Conservation (phyloP, 495 filamentous ascomycete genomes). For the Astrothelium subdiscretum region DNA sequence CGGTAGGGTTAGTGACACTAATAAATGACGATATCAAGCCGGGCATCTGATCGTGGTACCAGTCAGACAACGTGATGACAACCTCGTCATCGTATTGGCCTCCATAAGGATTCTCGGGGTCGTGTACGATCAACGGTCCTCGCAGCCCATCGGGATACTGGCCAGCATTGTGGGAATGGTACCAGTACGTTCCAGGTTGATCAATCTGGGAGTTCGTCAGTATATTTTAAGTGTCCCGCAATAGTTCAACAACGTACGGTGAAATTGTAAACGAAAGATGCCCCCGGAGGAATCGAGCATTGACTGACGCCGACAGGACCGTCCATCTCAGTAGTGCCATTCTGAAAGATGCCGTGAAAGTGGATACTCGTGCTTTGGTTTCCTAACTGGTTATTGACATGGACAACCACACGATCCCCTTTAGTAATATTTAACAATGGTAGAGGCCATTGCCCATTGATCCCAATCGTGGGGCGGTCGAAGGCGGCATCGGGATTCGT, state of each 20-base stretch:
- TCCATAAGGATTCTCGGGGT: slow-evolving; percentile 47
- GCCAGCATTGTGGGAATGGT: slow-evolving; percentile 56
- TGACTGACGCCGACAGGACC: slow-evolving; percentile 58
- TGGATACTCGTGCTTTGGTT: slow-evolving; percentile 61
- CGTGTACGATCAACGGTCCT: slow-evolving; percentile 60
- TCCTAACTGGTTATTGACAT: slow-evolving; percentile 60
- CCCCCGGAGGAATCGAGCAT: slow-evolving; percentile 54
- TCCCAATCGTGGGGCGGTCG: slow-evolving; percentile 58
- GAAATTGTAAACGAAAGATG: slow-evolving; percentile 63
- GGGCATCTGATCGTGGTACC: slow-evolving; percentile 41
- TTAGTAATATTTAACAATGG: slow-evolving; percentile 56
- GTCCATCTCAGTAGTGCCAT: slow-evolving; percentile 61
- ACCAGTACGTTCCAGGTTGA: slow-evolving; percentile 74
- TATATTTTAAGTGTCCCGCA: no score
- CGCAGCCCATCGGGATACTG: slow-evolving; percentile 71
- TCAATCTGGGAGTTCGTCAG: slow-evolving; percentile 33
- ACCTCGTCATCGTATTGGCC: slow-evolving; percentile 57
- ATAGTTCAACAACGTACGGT: slow-evolving; percentile 37
- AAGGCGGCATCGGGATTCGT: slow-evolving; percentile 68
- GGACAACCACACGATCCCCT: slow-evolving; percentile 61
- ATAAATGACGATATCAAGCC: slow-evolving; percentile 36
- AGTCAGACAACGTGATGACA: slow-evolving; percentile 52
- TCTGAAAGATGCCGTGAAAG: slow-evolving; percentile 71
- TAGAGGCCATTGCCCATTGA: slow-evolving; percentile 72
- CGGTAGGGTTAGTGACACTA: slow-evolving; percentile 38